phyloP scores from a whole-genome alignment of 2,329 filamentous ascomycete species.

The Trichoderma atroviride region DNA sequence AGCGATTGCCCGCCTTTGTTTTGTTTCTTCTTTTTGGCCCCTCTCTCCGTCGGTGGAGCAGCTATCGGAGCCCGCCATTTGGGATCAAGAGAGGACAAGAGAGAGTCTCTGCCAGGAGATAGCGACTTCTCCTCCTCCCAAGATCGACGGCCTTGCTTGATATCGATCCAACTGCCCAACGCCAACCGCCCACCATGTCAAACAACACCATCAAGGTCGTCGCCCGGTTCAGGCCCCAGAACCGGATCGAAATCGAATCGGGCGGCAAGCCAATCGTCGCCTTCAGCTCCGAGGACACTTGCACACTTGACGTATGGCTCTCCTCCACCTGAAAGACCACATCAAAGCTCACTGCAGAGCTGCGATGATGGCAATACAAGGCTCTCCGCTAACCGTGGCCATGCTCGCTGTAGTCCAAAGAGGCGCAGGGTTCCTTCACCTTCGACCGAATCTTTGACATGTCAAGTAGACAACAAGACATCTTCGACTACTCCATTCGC shows the following conservation, averaged over 20 bases:
- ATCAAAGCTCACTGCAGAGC: not conserved
- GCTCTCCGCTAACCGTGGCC: slow-evolving; percentile 13
- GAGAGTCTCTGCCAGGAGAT: slow-evolving; percentile 6
- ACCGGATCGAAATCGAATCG: slow-evolving; percentile 86
- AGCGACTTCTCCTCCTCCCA: slow-evolving; percentile 29
- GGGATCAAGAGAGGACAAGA: slow-evolving; percentile 18
- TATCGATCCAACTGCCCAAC: slow-evolving; percentile 28
- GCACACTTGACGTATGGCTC: slow-evolving; percentile 70
- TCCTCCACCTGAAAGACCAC: not conserved
- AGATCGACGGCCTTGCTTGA: slow-evolving; percentile 35
- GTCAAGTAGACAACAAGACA: slow-evolving; percentile 84
- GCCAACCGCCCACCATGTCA: slow-evolving; percentile 52
- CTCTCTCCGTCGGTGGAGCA: slow-evolving; percentile 15
- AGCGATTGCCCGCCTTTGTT: not conserved
- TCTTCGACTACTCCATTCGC: slow-evolving; percentile 97
- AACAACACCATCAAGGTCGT: slow-evolving; percentile 81
- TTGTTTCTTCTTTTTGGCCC: not conserved
- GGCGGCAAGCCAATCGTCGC: slow-evolving; percentile 89
- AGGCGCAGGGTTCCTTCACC: slow-evolving; percentile 84
- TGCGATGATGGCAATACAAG: not conserved
- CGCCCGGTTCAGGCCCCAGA: slow-evolving; percentile 96
- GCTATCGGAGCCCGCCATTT: slow-evolving; percentile 23
- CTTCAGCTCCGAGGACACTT: slow-evolving; percentile 89
- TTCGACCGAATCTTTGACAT: slow-evolving; percentile 98
- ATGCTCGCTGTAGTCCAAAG: slow-evolving; percentile 70